Evolutionary conservation across 2,329 filamentous ascomycete species (phyloP).

Genomic region (Clarireedia sp.): DNA sequence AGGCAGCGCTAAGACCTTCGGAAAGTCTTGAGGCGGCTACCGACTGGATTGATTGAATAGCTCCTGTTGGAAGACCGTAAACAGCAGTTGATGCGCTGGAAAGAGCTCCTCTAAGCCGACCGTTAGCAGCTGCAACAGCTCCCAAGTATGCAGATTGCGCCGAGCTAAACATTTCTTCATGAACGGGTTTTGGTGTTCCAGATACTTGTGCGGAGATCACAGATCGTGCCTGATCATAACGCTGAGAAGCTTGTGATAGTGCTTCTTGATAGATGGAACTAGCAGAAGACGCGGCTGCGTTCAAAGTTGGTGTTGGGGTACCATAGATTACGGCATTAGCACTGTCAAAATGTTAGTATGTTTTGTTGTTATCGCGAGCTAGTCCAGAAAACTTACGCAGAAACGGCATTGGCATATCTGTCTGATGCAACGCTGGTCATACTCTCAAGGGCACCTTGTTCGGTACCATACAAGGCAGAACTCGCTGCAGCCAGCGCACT

Average conservation of each 20-base stretch:
- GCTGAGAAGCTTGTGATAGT: constrained; percentile 55
- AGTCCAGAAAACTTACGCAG: constrained; percentile 37
- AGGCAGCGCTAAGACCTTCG: constrained; percentile 63
- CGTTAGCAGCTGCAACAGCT: constrained; percentile 54
- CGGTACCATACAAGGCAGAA: constrained; percentile 44
- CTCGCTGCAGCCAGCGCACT: constrained; percentile 50
- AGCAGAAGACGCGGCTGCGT: constrained; percentile 34
- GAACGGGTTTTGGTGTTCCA: constrained; percentile 60
- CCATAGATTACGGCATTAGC: constrained; percentile 56
- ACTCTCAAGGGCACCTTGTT: constrained; percentile 35
- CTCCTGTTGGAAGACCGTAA: constrained; percentile 44
- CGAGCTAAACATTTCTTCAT: constrained; percentile 61
- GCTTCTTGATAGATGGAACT: constrained; percentile 57
- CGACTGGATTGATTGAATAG: constrained; percentile 50
- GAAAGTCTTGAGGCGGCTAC: constrained; percentile 63
- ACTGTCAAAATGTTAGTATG: constrained; percentile 5
- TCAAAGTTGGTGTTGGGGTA: constrained; percentile 53
- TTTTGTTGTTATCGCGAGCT: background rate
- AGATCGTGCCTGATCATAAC: constrained; percentile 61
- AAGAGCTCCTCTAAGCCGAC: constrained; percentile 29
- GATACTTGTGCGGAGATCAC: constrained; percentile 59
- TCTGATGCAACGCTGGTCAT: constrained; percentile 44
- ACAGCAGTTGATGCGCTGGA: constrained; percentile 42
- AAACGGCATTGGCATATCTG: constrained; percentile 48
- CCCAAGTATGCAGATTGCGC: constrained; percentile 61